Base-by-base conservation (phyloP, 768 basidiomycete species). In the Boletus eberwhitei region DNA sequence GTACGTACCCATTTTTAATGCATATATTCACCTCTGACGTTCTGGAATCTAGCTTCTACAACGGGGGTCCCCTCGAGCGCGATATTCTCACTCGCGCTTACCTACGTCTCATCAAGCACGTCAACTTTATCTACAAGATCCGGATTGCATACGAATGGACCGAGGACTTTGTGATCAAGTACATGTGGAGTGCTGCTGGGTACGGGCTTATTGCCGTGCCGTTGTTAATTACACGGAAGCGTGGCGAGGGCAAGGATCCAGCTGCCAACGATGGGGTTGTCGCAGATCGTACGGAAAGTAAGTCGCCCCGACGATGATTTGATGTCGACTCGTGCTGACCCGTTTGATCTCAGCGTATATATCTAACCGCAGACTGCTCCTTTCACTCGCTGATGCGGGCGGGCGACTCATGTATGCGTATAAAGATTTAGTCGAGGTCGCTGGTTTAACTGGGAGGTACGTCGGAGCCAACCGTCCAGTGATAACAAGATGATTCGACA, bases 131-230 rank as follows among this genome's bases (percentile, higher is more conserved):
- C 44, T 95, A 92, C 77, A 93, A 91, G 88, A 90, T 93, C 49
- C 86, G 93, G 16, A 91, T 95, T 44, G 88, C 88, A 2, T 95
- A 92, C 64, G 91, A 86, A 73, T 97, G 90, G 94, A 97, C 91
- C 0, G 95, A 97, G 66, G 95, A 97, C 74, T 94, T 92, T 61
- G 88, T 97, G 19, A 93, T 97, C 77, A 97, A 97, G 70, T 98
- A 97, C 68, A 74, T 91, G 9, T 97, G 93, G 95, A 93, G 90
- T 11, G 94, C 94, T 1, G 86, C 85, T 5, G 96, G 96, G 0
- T 98, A 98, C 69, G 81, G 79, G 5, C 79, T 98, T 21, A 98
- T 98, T 65, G 90, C 93, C 8, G 86, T 98, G 1, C 96, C 95
- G 0, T 79, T 96, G 19, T 75, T 96, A 37, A 84, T 90, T 63